Conservation (phyloP, 2,329 filamentous ascomycete species). For the Trichoderma afroharzianum region DNA sequence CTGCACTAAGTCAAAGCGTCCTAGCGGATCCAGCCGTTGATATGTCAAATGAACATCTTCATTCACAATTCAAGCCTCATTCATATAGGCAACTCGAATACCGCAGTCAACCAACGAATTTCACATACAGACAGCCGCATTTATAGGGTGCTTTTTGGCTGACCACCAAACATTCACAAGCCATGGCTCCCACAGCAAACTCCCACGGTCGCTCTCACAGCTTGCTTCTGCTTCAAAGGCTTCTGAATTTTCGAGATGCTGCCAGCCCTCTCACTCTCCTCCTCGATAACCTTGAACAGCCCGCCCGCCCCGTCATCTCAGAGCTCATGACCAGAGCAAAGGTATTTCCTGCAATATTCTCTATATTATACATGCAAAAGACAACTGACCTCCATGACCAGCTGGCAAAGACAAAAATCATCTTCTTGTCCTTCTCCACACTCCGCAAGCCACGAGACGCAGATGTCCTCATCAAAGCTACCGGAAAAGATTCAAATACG, state of each 20-base stretch:
- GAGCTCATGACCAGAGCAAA: constrained; percentile 76
- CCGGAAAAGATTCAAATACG: constrained; percentile 52
- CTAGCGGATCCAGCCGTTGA: background rate
- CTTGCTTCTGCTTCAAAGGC: constrained; percentile 75
- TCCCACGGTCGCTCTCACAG: constrained; percentile 79
- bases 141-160: background rate
- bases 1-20: background rate
- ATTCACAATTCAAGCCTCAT: background rate
- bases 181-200: constrained; percentile 55
- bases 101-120: background rate
- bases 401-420: constrained; percentile 64
- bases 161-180: background rate
- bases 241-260: constrained; percentile 73
- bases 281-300: constrained; percentile 81
- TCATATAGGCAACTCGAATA: background rate
- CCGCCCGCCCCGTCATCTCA: constrained; percentile 62
- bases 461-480: constrained; percentile 64
- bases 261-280: constrained; percentile 84
- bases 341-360: constrained; percentile 40
- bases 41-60: background rate
- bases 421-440: constrained; percentile 77
- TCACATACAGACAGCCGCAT: background rate
- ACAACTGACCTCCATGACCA: constrained; percentile 13
- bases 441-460: constrained; percentile 60
- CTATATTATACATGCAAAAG: background rate